Conservation (phyloP, 495 filamentous ascomycete genomes). For the Neurospora sp. region DNA sequence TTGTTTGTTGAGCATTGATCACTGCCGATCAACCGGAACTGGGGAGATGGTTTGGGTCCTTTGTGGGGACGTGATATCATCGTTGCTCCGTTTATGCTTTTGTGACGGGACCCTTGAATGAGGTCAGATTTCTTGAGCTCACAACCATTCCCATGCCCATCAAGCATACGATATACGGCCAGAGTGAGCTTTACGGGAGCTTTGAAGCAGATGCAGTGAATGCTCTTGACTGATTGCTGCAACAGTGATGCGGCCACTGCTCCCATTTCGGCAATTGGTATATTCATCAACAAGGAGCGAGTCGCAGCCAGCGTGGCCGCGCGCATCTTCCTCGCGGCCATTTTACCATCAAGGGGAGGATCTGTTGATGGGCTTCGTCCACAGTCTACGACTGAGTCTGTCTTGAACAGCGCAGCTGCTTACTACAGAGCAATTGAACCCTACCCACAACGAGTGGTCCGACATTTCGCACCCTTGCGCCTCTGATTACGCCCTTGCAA, state of each 20-base stretch:
- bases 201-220: background rate
- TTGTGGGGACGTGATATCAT: background rate
- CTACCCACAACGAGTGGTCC: background rate
- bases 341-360: background rate
- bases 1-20: background rate
- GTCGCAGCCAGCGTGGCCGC: background rate
- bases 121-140: background rate
- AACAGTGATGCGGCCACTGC: no score
- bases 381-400: background rate
- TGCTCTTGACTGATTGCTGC: background rate
- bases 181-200: background rate
- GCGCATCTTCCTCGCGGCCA: background rate
- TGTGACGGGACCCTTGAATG: background rate
- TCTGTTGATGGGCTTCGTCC: background rate
- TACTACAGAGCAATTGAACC: background rate
- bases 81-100: background rate
- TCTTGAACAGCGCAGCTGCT: background rate
- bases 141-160: background rate
- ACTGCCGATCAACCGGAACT: background rate
- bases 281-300: background rate
- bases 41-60: background rate
- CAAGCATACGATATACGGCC: background rate
- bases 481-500: background rate
- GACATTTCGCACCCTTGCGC: background rate
- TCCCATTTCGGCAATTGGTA: background rate